phyloP scores from a whole-genome alignment of 768 basidiomycete genomes.

The Russula sp. region DNA sequence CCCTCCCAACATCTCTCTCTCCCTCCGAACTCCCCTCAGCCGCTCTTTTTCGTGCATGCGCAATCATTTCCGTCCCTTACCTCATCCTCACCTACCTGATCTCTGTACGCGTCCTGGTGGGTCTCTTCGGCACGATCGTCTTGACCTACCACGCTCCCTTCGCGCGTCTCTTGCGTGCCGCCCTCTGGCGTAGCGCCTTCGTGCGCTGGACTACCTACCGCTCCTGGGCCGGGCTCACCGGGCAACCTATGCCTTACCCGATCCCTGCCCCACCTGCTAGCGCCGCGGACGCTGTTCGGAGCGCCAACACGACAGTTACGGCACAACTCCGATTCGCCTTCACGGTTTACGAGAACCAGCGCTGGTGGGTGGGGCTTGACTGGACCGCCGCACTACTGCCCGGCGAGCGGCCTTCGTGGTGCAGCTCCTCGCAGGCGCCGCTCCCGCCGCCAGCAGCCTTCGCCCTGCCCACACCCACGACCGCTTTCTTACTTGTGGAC shows the following conservation, averaged over 20 bases:
- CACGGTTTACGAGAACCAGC: conserved; percentile 89
- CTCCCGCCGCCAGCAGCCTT: conserved; percentile 68
- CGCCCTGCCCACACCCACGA: conserved; percentile 55
- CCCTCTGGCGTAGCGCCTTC: conserved; percentile 60
- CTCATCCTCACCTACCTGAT: conserved; percentile 57
- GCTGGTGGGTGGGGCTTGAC: conserved; percentile 97
- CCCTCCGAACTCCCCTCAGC: conserved; percentile 29
- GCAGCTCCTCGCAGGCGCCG: conserved; percentile 47
- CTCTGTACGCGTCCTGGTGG: conserved; percentile 56
- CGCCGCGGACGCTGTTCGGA: conserved; percentile 22
- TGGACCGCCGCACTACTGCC: conserved; percentile 93
- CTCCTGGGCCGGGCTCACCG: conserved; percentile 47
- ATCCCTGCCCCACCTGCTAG: conserved; percentile 32
- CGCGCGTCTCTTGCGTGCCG: conserved; percentile 47
- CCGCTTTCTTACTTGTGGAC: conserved; percentile 45
- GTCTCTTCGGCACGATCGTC: conserved; percentile 50
- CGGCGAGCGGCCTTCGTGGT: conserved; percentile 88
- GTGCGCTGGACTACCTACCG: conserved; percentile 58
- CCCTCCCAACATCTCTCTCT: conserved; percentile 29
- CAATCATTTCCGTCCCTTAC: conserved; percentile 58
- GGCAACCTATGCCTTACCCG: conserved; percentile 42
- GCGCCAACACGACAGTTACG: background rate
- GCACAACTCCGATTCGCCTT: conserved; percentile 65
- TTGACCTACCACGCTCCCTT: conserved; percentile 66
- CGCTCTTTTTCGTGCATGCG: conserved; percentile 50